phyloP scores from a whole-genome alignment of 2,329 filamentous ascomycete species.

The Penicillium oxalicum region DNA sequence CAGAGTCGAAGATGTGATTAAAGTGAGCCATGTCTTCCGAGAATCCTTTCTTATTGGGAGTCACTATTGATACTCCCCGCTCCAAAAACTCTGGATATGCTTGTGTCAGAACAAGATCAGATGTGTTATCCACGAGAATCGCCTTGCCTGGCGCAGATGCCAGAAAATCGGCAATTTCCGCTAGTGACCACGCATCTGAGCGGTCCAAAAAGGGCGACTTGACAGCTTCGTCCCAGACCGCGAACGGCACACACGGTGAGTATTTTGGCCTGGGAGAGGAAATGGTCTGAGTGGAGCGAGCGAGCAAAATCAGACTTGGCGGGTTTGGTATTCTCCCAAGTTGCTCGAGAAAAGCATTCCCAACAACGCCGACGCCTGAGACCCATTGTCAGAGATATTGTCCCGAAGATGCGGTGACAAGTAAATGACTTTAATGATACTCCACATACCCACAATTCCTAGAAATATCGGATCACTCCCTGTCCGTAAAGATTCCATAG shows the following conservation, averaged over 20 bases:
- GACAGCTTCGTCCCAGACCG: slow-evolving; percentile 50
- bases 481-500: too few relatives aligned
- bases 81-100: slow-evolving; percentile 74
- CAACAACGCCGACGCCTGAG: slow-evolving; percentile 76
- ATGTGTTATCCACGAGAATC: slow-evolving; percentile 91
- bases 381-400: slow-evolving; percentile 1
- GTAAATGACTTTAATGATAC: neutral
- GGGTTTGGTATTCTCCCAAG: slow-evolving; percentile 63
- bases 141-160: slow-evolving; percentile 68
- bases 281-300: slow-evolving; percentile 75
- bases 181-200: slow-evolving; percentile 49
- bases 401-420: neutral
- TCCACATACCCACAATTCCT: slow-evolving; percentile 34
- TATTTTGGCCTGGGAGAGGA: slow-evolving; percentile 63
- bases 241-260: slow-evolving; percentile 55
- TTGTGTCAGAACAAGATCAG: slow-evolving; percentile 75
- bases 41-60: slow-evolving; percentile 98
- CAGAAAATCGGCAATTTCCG: slow-evolving; percentile 71
- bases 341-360: slow-evolving; percentile 81
- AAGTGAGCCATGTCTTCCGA: slow-evolving; percentile 74
- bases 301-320: slow-evolving; percentile 73
- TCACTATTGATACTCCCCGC: slow-evolving; percentile 82
- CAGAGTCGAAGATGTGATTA: slow-evolving; percentile 76
- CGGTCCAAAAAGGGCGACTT: slow-evolving; percentile 55
- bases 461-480: slow-evolving; percentile 27